Evolutionary conservation across 2,329 filamentous ascomycete genomes (phyloP), one percentile per base, ranked within the genome.

Genomic region (Helminthosporium solani): DNA sequence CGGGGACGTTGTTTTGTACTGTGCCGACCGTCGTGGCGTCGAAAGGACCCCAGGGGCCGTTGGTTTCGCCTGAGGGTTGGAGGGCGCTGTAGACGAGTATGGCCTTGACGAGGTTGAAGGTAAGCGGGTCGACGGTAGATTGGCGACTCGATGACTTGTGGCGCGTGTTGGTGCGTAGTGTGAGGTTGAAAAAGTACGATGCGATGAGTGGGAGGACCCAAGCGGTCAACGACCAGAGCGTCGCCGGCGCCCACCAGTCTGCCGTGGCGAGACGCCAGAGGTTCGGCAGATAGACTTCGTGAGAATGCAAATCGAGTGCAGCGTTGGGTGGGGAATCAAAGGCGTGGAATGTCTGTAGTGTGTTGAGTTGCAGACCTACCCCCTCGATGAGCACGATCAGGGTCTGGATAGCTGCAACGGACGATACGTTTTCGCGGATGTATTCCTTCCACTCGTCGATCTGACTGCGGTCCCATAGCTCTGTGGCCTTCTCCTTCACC

Each of bases 101-200:
- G 0, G 87, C 91, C 76, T 96, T 96, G 59, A 83, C 83, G 46
- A 97, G 84, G 74, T 91, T 95, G 74, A 95, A 99, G 18, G 86
- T 87, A 64, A 97, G 75, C 3, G 91, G 91, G 67, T 99, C 94
- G 54, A 92, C 83, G 5, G 78, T 74, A 54, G 85, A 84, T 53
- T 82, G 79, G 16, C 68, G 61, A 42, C 67, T 69, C 2, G 64
- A 60, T 15, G 70, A 68, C 49, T 70, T 68, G 64, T 67, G 70
- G 60, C 67, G 75, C 47, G 57, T 76, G 60, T 75, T 79, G 18
- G 77, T 74, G 33, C 79, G 77, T 42, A 81, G 72, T 31, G 85
- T 88, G 62, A 96, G 71, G 72, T 97, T 97, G 80, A 95, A 87
- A 68, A 96, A 95, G 75, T 94, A 97, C 20, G 88, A 89, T 33